Evolutionary conservation across 164 flowering plant genomes (phyloP).

Genomic region (Malania oleifera): DNA sequence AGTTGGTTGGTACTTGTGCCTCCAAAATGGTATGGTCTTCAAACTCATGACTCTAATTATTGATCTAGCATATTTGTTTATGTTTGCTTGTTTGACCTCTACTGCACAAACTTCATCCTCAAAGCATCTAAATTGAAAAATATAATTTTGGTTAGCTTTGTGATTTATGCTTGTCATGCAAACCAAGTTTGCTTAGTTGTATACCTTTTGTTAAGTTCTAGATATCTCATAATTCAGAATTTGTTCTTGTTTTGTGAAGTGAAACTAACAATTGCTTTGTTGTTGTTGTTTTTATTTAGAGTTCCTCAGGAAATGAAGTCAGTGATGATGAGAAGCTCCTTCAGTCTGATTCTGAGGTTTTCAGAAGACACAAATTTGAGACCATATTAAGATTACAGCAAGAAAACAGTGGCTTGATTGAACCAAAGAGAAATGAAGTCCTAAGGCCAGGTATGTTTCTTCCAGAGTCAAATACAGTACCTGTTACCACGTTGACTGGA

Average conservation of each 20-base stretch:
- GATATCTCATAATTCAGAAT: no score
- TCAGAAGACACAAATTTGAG: slow-evolving; percentile 64
- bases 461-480: slow-evolving; percentile 27
- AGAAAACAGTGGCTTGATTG: slow-evolving; percentile 67
- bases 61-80: neutral
- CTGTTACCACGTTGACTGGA: slow-evolving; percentile 8
- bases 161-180: no score
- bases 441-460: slow-evolving; percentile 69
- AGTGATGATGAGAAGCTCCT: slow-evolving; percentile 33
- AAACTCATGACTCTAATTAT: neutral
- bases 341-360: slow-evolving; percentile 47
- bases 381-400: slow-evolving; percentile 51
- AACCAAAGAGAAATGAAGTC: slow-evolving; percentile 43
- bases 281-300: slow-evolving; percentile 30
- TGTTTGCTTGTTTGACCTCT: neutral
- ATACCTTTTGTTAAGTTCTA: no score
- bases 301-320: slow-evolving; percentile 16
- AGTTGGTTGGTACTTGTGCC: slow-evolving; percentile 40
- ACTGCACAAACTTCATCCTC: neutral
- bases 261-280: neutral
- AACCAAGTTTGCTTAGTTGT: no score
- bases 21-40: slow-evolving; percentile 45
- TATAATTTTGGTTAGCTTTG: no score
- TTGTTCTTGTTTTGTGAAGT: neutral
- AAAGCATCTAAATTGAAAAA: neutral